Evolutionary conservation across 805 yeast genomes (phyloP), one percentile per base, ranked within the genome.

Genomic region (Ogataea ganodermae): DNA sequence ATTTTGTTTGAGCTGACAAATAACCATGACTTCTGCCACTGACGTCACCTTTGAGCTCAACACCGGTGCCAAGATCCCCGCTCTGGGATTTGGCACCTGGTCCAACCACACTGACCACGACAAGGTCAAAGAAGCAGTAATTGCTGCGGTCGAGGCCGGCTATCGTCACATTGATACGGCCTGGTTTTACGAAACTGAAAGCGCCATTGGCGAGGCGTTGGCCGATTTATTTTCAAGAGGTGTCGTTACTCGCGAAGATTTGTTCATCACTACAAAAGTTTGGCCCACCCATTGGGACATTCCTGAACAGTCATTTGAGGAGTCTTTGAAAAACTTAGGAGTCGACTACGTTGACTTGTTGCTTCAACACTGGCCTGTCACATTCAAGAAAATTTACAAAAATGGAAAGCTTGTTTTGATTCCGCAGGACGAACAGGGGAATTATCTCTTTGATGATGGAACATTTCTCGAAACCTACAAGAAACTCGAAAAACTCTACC

Each of bases 401-500:
- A 43, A 44, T 14, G 65, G 67, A 8, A 45, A 51, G 10, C 38
- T 50, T n/a, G 32, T 42, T 40, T 14, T 20, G 10, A 23, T 36
- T 23, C 52, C 58, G 60, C 39, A 60, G 66, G 45, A 68, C 60
- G 30, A 55, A 56, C 36, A 51, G 55, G 46, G 46, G 42, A 18
- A 69, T n/a, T 31, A 52, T 23, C 50, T 51, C 18, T 49, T 38
- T 16, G 55, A 44, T 28, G 40, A 49, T 16, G 39, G 50, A 42
- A 91, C 88, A 58, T 94, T 57, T 48, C 65, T 91, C 8, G 78
- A 81, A 30, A 89, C 89, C 17, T 78, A 76, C 52, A 80, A 81
- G 59, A 81, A 81, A 50, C 70, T 84, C 44, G 89, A 86, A 46
- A 91, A 88, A 62, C 84, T 84, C 37, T 89, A 79, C 64, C 23